phyloP scores from a whole-genome alignment of 768 basidiomycete species.

The Sporobolomyces phaffii region DNA sequence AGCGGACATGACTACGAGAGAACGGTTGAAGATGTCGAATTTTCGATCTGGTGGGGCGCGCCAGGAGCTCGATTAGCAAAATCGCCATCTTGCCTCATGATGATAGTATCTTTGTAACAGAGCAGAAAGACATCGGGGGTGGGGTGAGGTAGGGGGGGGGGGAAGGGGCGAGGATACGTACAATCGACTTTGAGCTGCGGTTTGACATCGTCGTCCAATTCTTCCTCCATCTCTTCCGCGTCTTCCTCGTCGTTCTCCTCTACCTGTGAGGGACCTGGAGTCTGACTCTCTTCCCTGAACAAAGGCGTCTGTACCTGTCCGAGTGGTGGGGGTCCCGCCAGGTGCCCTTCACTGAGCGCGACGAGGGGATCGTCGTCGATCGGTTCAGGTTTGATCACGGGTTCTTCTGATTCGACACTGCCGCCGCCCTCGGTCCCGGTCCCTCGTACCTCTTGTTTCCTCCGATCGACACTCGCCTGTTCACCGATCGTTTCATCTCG shows the following conservation, averaged over 20 bases:
- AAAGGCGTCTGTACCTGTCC: neutral
- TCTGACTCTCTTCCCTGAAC: neutral
- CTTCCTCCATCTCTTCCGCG: neutral
- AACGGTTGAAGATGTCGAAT: constrained; percentile 30
- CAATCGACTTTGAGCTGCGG: constrained; percentile 28
- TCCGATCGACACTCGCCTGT: no score
- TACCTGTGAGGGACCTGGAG: neutral
- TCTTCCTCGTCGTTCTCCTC: neutral
- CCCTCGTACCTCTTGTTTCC: no score
- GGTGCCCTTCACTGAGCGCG: no score
- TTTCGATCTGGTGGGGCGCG: constrained; percentile 17
- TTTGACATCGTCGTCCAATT: constrained; percentile 21
- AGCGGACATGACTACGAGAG: constrained; percentile 34
- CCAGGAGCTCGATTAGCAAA: neutral
- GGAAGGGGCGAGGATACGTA: neutral
- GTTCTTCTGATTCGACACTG: no score
- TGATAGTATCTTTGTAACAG: no score
- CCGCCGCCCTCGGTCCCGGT: no score
- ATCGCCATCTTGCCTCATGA: no score
- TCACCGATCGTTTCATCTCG: no score
- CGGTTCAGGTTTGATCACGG: constrained; percentile 36
- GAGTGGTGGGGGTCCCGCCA: neutral
- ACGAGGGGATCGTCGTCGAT: constrained; percentile 13
- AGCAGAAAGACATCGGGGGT: neutral
- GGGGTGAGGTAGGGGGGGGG: neutral